A percentile compares a stretch with the other conserved stretches of the same genome.
These are phyloP conservation scores for Verticillium klebahnii DNA, from an alignment of 2,329 filamentous ascomycete genomes.

Conservation along the genomic window DNA sequence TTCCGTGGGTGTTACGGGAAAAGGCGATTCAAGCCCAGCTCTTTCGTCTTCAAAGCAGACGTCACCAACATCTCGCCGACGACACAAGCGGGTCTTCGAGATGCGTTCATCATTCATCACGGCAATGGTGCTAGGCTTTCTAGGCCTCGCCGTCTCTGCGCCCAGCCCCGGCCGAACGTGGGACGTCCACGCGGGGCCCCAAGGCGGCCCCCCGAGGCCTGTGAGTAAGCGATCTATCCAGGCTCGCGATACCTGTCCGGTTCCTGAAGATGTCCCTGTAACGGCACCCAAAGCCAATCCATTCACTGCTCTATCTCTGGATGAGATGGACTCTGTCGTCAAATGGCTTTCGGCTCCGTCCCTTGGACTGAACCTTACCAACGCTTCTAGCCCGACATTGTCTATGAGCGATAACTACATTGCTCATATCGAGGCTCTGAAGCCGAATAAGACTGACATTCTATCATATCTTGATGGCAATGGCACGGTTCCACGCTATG, in stretches of 20 bases:
- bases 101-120: not conserved
- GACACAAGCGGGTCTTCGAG: not conserved
- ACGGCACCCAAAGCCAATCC: conserved; percentile 4
- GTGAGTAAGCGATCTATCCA: not conserved
- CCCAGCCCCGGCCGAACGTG: not conserved
- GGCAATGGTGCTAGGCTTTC: not conserved
- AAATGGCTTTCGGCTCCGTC: not conserved
- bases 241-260: conserved; percentile 3
- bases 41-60: not conserved
- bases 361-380: conserved; percentile 13
- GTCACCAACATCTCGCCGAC: not conserved
- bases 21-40: not conserved
- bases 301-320: conserved; percentile 1
- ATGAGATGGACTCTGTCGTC: conserved; percentile 1
- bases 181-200: not conserved
- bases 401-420: conserved; percentile 13
- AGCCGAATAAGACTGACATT: conserved; percentile 64
- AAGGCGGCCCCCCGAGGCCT: not conserved
- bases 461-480: conserved; percentile 44
- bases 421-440: conserved; percentile 11
- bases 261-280: conserved; percentile 1
- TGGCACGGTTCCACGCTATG: conserved; percentile 6
- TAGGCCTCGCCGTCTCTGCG: not conserved
- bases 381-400: conserved; percentile 6
- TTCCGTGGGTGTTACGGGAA: not conserved